Evolutionary conservation across 2,329 filamentous ascomycete species (phyloP).

Genomic region (Penicillium freii): DNA sequence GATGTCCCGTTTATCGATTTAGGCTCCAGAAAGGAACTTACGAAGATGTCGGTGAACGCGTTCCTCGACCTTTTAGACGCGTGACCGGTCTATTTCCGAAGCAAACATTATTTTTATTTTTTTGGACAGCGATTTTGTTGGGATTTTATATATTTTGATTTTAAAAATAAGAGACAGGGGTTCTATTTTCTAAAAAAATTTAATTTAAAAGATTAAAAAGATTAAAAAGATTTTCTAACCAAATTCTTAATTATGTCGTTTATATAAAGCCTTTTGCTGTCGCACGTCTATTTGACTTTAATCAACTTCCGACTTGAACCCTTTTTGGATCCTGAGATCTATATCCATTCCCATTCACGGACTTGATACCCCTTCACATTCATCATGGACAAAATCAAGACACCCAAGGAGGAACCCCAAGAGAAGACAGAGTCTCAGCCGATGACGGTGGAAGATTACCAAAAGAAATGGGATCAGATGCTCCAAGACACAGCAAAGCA

Average conservation of each 20-base stretch:
- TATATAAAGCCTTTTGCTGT: constrained; percentile 9
- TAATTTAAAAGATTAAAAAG: background rate
- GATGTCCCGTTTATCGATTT: constrained; percentile 9
- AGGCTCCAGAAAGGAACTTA: constrained; percentile 1
- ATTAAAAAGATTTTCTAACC: no score
- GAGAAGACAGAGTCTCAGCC: background rate
- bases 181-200: background rate
- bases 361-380: background rate
- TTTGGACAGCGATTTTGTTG: constrained; percentile 8
- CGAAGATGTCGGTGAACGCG: constrained; percentile 10
- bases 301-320: background rate
- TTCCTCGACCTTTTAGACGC: constrained; percentile 8
- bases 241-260: background rate
- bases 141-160: background rate
- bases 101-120: constrained; percentile 15
- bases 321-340: background rate
- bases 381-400: constrained; percentile 6
- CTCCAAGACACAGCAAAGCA: constrained; percentile 9
- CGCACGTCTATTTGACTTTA: background rate
- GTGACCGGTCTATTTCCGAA: constrained; percentile 18
- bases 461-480: constrained; percentile 11
- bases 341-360: background rate
- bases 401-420: background rate
- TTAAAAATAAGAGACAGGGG: background rate
- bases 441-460: constrained; percentile 6